Percentiles rank a stretch among this genome's conserved stretches.
phyloP scores from a whole-genome alignment of 768 basidiomycete genomes.

The Cytidiella melzeri region DNA sequence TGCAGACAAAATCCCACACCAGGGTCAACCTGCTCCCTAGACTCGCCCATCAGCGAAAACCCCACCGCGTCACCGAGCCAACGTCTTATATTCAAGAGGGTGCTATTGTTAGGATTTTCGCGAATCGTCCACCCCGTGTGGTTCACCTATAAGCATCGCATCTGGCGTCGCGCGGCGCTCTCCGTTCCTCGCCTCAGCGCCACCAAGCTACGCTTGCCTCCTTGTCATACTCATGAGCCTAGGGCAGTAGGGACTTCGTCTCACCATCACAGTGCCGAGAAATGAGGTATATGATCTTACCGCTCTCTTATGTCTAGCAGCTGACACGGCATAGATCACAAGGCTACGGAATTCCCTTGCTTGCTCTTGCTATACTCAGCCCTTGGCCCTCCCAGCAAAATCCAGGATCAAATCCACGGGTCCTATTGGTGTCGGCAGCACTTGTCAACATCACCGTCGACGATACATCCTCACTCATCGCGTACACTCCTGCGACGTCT shows the following conservation, averaged over 20 bases:
- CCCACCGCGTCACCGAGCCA: neutral
- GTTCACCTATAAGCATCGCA: neutral
- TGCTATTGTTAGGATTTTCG: no score
- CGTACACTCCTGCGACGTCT: slow-evolving; percentile 14
- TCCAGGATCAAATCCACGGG: neutral
- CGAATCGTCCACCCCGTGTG: neutral
- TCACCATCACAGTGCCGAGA: no score
- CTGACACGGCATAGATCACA: slow-evolving; percentile 3
- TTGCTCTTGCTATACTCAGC: slow-evolving; percentile 1
- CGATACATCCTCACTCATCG: slow-evolving; percentile 17
- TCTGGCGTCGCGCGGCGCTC: neutral
- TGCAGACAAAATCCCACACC: neutral
- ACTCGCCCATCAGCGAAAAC: neutral
- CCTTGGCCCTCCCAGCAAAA: neutral
- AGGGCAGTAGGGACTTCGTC: no score
- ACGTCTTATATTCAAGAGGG: neutral
- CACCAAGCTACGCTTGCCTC: no score
- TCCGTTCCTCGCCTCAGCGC: neutral
- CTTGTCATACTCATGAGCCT: no score
- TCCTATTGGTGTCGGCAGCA: slow-evolving; percentile 7
- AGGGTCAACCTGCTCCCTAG: neutral
- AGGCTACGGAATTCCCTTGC: neutral
- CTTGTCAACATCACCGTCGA: slow-evolving; percentile 19
- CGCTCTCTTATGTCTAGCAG: neutral
- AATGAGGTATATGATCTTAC: slow-evolving; percentile 3